Conservation (phyloP, 768 basidiomycete species). For the Tricholoma hemisulphureum region DNA sequence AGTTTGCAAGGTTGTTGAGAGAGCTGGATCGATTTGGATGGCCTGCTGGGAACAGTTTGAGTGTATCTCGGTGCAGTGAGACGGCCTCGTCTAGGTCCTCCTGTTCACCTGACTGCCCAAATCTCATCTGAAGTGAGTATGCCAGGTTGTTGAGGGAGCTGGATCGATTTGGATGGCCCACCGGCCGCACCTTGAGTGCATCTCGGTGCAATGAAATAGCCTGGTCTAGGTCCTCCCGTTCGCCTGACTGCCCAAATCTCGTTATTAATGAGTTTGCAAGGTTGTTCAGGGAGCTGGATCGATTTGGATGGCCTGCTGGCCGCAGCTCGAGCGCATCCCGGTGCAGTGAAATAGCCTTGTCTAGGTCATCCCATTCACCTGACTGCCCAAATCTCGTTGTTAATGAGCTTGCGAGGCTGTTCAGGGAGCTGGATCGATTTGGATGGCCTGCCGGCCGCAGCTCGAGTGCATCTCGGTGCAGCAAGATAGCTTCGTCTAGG, state of each 20-base stretch:
- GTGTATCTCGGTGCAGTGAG: conserved; percentile 1
- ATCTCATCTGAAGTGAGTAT: conserved; percentile 24
- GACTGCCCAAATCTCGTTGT: conserved; percentile 17
- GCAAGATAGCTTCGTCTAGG: conserved; percentile 18
- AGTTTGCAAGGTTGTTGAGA: conserved; percentile 9
- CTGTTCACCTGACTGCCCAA: conserved; percentile 18
- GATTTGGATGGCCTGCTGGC: conserved; percentile 10
- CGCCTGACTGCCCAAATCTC: conserved; percentile 26
- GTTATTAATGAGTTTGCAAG: conserved; percentile 16
- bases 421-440: conserved; percentile 3
- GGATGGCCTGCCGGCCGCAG: conserved; percentile 6
- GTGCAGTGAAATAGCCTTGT: conserved; percentile 16
- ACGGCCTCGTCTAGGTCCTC: conserved; percentile 30
- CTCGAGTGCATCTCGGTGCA: conserved; percentile 6
- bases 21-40: conserved; percentile 10
- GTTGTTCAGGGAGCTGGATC: conserved; percentile 8
- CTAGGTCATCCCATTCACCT: conserved; percentile 15
- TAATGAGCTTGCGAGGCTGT: conserved; percentile 11
- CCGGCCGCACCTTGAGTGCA: conserved; percentile 22
- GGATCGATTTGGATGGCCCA: conserved; percentile 17
- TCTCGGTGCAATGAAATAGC: conserved; percentile 24
- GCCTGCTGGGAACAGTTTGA: conserved; percentile 14
- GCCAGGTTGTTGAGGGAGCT: conserved; percentile 25
- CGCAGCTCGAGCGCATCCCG: conserved; percentile 8
- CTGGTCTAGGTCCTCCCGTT: conserved; percentile 21